Evolutionary conservation across 176 grass and related monocot species (phyloP).

Genomic region (Areca catechu): DNA sequence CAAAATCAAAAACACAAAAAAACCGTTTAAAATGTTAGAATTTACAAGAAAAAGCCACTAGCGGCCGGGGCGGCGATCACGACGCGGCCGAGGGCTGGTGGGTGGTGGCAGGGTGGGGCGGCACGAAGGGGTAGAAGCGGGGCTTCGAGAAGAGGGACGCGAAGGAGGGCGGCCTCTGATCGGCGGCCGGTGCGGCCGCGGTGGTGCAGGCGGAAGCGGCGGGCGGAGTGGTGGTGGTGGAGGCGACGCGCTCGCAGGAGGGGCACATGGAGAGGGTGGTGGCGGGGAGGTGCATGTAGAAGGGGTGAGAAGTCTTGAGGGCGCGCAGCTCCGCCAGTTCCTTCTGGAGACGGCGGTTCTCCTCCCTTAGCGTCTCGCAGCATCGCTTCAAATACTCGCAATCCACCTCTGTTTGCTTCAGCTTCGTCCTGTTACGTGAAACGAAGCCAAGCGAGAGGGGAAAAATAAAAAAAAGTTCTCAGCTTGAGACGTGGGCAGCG

Average conservation of each 20-base stretch:
- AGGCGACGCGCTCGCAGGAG: background rate
- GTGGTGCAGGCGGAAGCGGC: background rate
- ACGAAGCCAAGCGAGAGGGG: no score
- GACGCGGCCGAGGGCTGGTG: slow-evolving; percentile 1
- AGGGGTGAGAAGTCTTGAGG: background rate
- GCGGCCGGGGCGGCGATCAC: background rate
- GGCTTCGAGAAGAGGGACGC: background rate
- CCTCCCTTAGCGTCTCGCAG: no score
- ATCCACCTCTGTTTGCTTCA: no score
- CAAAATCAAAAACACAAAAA: background rate
- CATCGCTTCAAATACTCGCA: no score
- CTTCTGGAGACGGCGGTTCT: no score
- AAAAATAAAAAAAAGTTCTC: no score
- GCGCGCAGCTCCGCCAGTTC: no score
- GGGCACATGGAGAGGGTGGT: slow-evolving; percentile 4
- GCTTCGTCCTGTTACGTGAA: no score
- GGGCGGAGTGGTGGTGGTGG: background rate
- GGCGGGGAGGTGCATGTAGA: background rate
- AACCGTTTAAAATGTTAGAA: no score
- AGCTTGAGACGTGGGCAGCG: no score
- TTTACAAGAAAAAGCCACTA: background rate
- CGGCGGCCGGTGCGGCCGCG: background rate
- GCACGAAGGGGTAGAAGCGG: background rate
- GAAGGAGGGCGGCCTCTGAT: background rate
- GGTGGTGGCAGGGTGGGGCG: background rate